Evolutionary conservation across 164 flowering plant species (phyloP).

Genomic region (Macadamia tetraphylla): DNA sequence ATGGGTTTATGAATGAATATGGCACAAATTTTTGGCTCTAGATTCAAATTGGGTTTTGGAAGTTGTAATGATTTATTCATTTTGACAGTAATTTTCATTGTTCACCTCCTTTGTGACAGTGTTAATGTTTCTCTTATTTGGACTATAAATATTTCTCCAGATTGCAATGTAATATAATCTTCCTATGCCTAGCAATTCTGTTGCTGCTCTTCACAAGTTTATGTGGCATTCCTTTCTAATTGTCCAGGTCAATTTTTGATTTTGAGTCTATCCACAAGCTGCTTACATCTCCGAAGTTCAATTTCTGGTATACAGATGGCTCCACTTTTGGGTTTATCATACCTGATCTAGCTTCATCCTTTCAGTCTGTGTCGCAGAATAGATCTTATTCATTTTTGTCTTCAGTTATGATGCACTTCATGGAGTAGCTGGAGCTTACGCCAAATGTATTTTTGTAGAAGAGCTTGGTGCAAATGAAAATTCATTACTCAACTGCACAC

Average conservation of each 20-base stretch:
- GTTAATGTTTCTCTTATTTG: neutral
- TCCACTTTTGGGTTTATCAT: neutral
- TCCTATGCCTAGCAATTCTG: neutral
- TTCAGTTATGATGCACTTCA: conserved; percentile 89
- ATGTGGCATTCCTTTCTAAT: conserved; percentile 5
- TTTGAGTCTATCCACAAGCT: conserved; percentile 75
- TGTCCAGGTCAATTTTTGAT: conserved; percentile 83
- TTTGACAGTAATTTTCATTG: neutral
- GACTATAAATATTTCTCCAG: neutral
- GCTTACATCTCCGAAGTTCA: conserved; percentile 74
- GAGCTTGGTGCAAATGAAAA: conserved; percentile 91
- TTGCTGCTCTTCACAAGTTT: conserved; percentile 7
- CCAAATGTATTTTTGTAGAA: conserved; percentile 86
- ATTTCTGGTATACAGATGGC: conserved; percentile 66
- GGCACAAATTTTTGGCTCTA: too few relatives aligned
- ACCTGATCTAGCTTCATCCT: neutral
- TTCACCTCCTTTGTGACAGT: neutral
- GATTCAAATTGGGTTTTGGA: too few relatives aligned
- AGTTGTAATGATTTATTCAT: neutral
- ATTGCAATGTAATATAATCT: neutral
- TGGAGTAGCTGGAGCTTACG: conserved; percentile 98
- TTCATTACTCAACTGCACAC: conserved; percentile 77
- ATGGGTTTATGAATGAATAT: too few relatives aligned
- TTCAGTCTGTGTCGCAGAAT: neutral
- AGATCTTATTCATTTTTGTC: neutral